phyloP scores from a whole-genome alignment of 2,329 filamentous ascomycete species.

The Hypoxylon sp. region DNA sequence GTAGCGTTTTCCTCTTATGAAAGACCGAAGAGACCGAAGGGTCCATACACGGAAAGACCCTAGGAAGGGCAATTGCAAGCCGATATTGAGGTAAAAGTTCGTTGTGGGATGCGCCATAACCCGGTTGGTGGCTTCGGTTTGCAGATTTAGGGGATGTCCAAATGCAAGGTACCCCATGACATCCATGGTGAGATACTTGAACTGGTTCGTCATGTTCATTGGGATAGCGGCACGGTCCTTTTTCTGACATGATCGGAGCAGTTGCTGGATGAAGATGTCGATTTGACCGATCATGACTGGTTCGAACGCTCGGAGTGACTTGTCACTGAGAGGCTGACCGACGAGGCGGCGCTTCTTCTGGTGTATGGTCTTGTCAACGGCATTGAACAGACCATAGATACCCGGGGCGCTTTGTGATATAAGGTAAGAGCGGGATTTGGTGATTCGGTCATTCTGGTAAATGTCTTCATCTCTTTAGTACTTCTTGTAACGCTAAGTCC shows the following conservation, averaged over 20 bases:
- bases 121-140: neutral
- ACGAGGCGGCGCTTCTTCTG: slow-evolving; percentile 7
- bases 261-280: slow-evolving; percentile 16
- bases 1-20: slow-evolving; percentile 1
- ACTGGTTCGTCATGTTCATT: neutral
- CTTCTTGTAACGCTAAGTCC: neutral
- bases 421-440: slow-evolving; percentile 28
- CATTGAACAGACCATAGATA: slow-evolving; percentile 24
- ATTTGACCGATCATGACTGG: slow-evolving; percentile 14
- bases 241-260: neutral
- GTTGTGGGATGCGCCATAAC: neutral
- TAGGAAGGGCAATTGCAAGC: neutral
- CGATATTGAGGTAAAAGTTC: neutral
- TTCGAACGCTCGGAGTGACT: slow-evolving; percentile 16
- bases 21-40: neutral
- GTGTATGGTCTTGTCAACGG: slow-evolving; percentile 21
- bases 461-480: slow-evolving; percentile 24
- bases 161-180: slow-evolving; percentile 25
- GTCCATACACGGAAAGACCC: neutral
- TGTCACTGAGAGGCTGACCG: slow-evolving; percentile 9
- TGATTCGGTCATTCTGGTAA: slow-evolving; percentile 30
- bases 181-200: slow-evolving; percentile 21
- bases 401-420: slow-evolving; percentile 16
- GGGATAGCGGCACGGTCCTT: neutral
- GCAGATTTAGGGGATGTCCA: slow-evolving; percentile 10